A percentile compares a stretch with the other conserved stretches of the same genome.
phyloP scores from a whole-genome alignment of 192 early-diverging fungal species.

The Phlyctochytrium bullatum region DNA sequence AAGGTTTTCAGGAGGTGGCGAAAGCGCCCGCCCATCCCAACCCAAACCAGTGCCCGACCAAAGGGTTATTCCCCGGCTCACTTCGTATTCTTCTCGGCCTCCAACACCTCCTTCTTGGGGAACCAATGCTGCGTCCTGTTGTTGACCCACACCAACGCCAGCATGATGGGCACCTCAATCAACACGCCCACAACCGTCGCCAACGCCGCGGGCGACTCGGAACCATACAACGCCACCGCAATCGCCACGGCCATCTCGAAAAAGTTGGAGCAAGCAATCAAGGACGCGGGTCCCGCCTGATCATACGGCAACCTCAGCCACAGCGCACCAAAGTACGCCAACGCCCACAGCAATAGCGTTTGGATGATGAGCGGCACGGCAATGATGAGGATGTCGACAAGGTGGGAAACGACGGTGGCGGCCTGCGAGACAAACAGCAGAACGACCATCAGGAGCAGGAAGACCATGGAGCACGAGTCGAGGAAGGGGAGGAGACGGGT shows the following conservation, averaged over 20 bases:
- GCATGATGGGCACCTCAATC: constrained; percentile 68
- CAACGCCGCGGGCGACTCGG: constrained; percentile 61
- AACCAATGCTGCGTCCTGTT: too few relatives aligned
- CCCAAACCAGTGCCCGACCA: too few relatives aligned
- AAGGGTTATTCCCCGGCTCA: too few relatives aligned
- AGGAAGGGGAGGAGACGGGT: constrained; percentile 53
- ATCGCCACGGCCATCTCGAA: constrained; percentile 78
- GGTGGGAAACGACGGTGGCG: constrained; percentile 54
- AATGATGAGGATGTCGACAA: constrained; percentile 57
- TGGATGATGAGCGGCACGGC: constrained; percentile 63
- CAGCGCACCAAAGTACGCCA: too few relatives aligned
- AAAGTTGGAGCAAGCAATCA: constrained; percentile 68
- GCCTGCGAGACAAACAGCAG: constrained; percentile 70
- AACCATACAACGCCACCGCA: constrained; percentile 63
- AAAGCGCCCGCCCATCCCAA: too few relatives aligned
- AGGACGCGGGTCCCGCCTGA: constrained; percentile 54
- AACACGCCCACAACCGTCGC: constrained; percentile 66
- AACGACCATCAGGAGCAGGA: constrained; percentile 64
- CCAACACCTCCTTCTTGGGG: too few relatives aligned
- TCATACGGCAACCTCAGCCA: constrained; percentile 40
- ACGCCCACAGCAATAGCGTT: too few relatives aligned
- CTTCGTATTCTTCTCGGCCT: too few relatives aligned
- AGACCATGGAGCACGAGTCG: constrained; percentile 54
- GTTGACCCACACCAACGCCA: constrained; percentile 54
- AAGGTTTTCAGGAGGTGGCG: too few relatives aligned